A percentile compares a stretch with the other conserved stretches of the same genome.
Evolutionary conservation across 2,329 filamentous ascomycete genomes (phyloP).

Genomic region (Dendryphion nanum): DNA sequence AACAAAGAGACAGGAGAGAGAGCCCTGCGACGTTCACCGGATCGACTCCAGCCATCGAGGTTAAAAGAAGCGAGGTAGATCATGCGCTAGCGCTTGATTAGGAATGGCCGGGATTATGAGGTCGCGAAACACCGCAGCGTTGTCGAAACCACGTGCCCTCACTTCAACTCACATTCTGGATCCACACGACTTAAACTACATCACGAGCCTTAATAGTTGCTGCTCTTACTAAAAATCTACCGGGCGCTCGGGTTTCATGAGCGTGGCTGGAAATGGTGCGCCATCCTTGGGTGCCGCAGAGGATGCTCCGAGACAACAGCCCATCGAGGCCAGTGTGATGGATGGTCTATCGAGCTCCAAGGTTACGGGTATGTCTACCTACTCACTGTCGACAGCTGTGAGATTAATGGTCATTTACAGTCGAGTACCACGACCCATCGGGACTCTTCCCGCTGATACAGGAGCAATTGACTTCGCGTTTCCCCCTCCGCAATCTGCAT

Average conservation of each 20-base stretch:
- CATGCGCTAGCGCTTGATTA: no score
- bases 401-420: slow-evolving; percentile 47
- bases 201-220: background rate
- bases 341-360: slow-evolving; percentile 48
- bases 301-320: slow-evolving; percentile 30
- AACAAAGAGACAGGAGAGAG: no score
- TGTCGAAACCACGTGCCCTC: no score
- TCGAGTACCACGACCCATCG: slow-evolving; percentile 95
- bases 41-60: no score
- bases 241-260: slow-evolving; percentile 29
- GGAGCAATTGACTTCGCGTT: slow-evolving; percentile 70
- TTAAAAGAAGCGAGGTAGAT: no score
- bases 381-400: background rate
- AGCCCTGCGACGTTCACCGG: no score
- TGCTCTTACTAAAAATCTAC: no score
- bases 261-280: slow-evolving; percentile 37
- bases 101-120: no score
- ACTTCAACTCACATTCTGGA: no score
- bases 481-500: slow-evolving; percentile 88
- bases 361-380: slow-evolving; percentile 45
- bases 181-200: no score
- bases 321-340: slow-evolving; percentile 35
- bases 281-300: slow-evolving; percentile 36
- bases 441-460: slow-evolving; percentile 81
- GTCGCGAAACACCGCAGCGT: no score